Evolutionary conservation across 306 rosid species (phyloP), one percentile per base, ranked within the genome.

Genomic region (Vicia sativa): DNA sequence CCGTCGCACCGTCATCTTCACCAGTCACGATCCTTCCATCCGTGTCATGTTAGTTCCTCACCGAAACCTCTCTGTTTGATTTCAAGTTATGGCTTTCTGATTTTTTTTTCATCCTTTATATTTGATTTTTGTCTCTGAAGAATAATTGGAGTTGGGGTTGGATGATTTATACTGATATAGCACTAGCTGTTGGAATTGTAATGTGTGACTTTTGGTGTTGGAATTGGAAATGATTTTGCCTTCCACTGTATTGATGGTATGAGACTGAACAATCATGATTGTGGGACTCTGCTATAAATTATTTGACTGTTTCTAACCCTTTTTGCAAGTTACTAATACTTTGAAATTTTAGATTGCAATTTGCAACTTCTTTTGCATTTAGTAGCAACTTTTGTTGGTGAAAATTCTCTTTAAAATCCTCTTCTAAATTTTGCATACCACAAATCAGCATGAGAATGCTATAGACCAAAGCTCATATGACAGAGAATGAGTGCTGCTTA

Each of bases 211-310:
- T n/a, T n/a, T n/a, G n/a, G n/a, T n/a, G n/a, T n/a, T n/a, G n/a
- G n/a, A 31, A 64, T 56, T 37, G 0, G 12, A 49, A 71, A 77
- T 71, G 45, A 56, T 46, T 56, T 29, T 48, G 73, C 48, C 72
- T 46, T 77, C 43, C 73, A 77, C 64, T 56, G 23, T 34, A 63
- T 53, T 9, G 39, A 64, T 55, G 64, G 73, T 45, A 34, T 56
- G 73, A 64, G 59, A 46, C 57, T 34, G 41, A 56, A 43, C 18
- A 53, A 11, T 59, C 53, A 71, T 58, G 52, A 65, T 65, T 15
- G 69, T 58, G 58, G 58, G 62, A 58, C 68, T 67, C 29, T 67
- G 57, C 64, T 46, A 58, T 55, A 55, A 41, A 42, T 25, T 26
- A 44, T 45, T 46, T 35, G 44, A 46, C 39, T 35, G 57, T 7